A percentile compares a stretch with the other conserved stretches of the same genome.
These are phyloP conservation scores for Halophytophthora batemanensis DNA, from an alignment of 352 stramenopile genomes.

Conservation along the genomic window DNA sequence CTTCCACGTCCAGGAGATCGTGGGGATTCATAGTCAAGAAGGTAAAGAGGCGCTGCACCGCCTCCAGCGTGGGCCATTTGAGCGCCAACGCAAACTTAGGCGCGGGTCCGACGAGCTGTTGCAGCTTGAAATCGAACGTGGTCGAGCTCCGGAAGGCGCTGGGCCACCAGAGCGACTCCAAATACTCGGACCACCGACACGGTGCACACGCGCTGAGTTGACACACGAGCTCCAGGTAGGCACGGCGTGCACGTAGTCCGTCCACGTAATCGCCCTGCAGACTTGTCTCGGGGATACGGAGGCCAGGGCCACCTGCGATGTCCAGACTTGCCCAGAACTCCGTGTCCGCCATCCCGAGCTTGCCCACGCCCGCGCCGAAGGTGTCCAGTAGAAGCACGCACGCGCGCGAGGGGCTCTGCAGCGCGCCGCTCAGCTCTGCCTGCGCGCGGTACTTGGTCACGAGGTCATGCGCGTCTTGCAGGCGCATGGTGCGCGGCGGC, in stretches of 20 bases:
- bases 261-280: too few species aligned
- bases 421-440: not conserved
- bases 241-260: conserved; percentile 6
- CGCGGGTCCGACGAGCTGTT: not conserved
- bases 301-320: conserved; percentile 5
- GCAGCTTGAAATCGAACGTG: not conserved
- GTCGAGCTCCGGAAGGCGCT: conserved; percentile 6
- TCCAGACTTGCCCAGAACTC: conserved; percentile 13
- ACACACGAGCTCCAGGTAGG: conserved; percentile 18
- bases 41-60: conserved; percentile 12
- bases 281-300: too few species aligned
- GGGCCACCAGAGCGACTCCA: conserved; percentile 24
- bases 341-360: conserved; percentile 11
- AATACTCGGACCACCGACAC: conserved; percentile 11
- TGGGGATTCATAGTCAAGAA: conserved; percentile 16
- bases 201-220: conserved; percentile 13
- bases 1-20: conserved; percentile 4
- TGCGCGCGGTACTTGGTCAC: conserved; percentile 17
- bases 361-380: conserved; percentile 7
- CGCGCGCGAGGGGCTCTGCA: not conserved
- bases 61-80: conserved; percentile 15
- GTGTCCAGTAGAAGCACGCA: not conserved
- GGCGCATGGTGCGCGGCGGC: not conserved
- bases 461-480: conserved; percentile 6
- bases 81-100: conserved; percentile 14